Evolutionary conservation across 495 filamentous ascomycete genomes (phyloP).

Genomic region (Neurospora pannonica): DNA sequence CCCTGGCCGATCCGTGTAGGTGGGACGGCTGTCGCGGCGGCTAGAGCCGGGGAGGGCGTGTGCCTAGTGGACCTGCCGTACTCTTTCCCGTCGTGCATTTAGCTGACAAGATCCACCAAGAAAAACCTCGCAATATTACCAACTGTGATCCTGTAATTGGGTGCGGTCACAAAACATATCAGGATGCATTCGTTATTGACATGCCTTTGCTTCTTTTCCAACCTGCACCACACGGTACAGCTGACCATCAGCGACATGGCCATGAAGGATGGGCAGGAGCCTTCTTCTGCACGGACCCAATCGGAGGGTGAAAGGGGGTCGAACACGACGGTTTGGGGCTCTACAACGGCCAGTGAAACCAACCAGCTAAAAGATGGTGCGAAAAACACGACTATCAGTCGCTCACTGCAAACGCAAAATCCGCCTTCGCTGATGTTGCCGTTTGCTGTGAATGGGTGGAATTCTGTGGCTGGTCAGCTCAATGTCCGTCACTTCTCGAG

Average conservation of each 20-base stretch:
- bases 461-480: neutral
- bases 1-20: slow-evolving; percentile 24
- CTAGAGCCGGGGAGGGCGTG: neutral
- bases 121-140: neutral
- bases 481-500: neutral
- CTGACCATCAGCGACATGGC: neutral
- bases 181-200: neutral
- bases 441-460: neutral
- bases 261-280: neutral
- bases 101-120: neutral
- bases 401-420: neutral
- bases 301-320: neutral
- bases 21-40: slow-evolving; percentile 16
- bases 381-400: neutral
- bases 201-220: neutral
- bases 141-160: neutral
- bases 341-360: neutral
- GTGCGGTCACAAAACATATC: neutral
- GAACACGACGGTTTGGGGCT: neutral
- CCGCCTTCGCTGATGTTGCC: neutral
- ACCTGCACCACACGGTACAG: neutral
- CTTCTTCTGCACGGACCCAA: neutral
- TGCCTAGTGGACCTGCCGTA: neutral
- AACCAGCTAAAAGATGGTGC: neutral
- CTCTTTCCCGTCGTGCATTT: neutral